Evolutionary conservation across 2,329 filamentous ascomycete species (phyloP).

Genomic region (Cercospora sesami): DNA sequence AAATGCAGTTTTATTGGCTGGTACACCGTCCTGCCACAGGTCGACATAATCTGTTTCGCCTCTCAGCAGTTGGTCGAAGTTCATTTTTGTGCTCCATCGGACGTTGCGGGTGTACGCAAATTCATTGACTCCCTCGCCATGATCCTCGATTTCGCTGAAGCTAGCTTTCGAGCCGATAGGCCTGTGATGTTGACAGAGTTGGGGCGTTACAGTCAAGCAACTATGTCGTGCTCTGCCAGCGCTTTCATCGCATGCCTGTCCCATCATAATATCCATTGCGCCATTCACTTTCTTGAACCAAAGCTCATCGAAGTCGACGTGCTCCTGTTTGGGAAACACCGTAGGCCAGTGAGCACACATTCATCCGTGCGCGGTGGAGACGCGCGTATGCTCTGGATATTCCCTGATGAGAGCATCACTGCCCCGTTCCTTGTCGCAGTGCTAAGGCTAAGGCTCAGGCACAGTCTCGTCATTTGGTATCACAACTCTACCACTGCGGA

Average conservation of each 20-base stretch:
- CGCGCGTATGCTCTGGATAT: conserved; percentile 44
- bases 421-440: conserved; percentile 30
- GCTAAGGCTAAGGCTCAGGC: conserved; percentile 22
- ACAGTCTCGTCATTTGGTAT: conserved; percentile 29
- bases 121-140: conserved; percentile 38
- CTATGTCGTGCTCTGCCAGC: conserved; percentile 38
- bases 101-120: conserved; percentile 41
- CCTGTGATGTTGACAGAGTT: conserved; percentile 52
- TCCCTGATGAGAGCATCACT: conserved; percentile 20
- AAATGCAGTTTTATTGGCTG: background rate
- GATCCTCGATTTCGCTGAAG: conserved; percentile 44
- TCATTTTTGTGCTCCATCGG: conserved; percentile 46
- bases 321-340: conserved; percentile 50
- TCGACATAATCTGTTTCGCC: conserved; percentile 39
- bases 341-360: conserved; percentile 49
- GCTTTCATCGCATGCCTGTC: conserved; percentile 36
- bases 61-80: conserved; percentile 43
- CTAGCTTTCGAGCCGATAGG: conserved; percentile 41
- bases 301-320: conserved; percentile 45
- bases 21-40: conserved; percentile 17
- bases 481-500: conserved; percentile 24
- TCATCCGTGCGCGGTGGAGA: conserved; percentile 46
- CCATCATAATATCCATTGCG: conserved; percentile 41
- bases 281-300: conserved; percentile 45
- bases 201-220: conserved; percentile 47